A percentile compares a stretch with the other conserved stretches of the same genome.
Evolutionary conservation across 2,329 filamentous ascomycete species (phyloP).

Genomic region (Fonsecaea monophora): DNA sequence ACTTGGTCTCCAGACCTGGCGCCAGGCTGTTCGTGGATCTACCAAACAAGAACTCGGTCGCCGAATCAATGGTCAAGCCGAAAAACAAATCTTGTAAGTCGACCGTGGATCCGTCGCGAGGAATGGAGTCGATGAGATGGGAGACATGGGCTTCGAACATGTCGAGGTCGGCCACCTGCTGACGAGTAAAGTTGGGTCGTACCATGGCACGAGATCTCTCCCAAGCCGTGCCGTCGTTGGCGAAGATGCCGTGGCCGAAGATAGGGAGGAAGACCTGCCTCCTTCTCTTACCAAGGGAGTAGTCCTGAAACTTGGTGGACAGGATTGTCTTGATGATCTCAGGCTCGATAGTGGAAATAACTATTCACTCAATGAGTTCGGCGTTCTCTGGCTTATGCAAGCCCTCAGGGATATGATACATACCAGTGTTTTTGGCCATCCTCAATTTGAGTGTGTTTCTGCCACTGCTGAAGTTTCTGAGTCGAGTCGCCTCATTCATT

Average conservation of each 20-base stretch:
- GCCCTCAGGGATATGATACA: not conserved
- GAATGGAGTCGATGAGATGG: conserved; percentile 65
- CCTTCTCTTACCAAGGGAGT: conserved; percentile 56
- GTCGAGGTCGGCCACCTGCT: conserved; percentile 60
- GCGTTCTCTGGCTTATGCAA: not conserved
- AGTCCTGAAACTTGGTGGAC: conserved; percentile 35
- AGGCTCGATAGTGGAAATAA: conserved; percentile 50
- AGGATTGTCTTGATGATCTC: conserved; percentile 60
- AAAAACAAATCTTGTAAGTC: conserved; percentile 69
- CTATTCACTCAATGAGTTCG: conserved; percentile 9
- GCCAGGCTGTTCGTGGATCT: conserved; percentile 50
- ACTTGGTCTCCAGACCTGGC: conserved; percentile 34
- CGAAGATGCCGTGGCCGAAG: conserved; percentile 51
- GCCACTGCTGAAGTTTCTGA: conserved; percentile 32
- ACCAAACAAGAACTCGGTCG: conserved; percentile 73
- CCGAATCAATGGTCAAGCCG: conserved; percentile 69
- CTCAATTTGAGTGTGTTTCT: conserved; percentile 27
- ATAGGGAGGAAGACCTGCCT: conserved; percentile 33
- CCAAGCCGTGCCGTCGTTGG: conserved; percentile 57
- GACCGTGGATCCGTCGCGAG: conserved; percentile 60
- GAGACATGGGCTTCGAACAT: conserved; percentile 68
- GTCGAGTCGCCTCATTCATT: conserved; percentile 31
- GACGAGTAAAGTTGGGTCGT: conserved; percentile 60
- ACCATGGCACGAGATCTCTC: conserved; percentile 51
- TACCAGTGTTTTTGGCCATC: conserved; percentile 15